Conservation (phyloP, 139 green algal species). For the Volvox africanus region DNA sequence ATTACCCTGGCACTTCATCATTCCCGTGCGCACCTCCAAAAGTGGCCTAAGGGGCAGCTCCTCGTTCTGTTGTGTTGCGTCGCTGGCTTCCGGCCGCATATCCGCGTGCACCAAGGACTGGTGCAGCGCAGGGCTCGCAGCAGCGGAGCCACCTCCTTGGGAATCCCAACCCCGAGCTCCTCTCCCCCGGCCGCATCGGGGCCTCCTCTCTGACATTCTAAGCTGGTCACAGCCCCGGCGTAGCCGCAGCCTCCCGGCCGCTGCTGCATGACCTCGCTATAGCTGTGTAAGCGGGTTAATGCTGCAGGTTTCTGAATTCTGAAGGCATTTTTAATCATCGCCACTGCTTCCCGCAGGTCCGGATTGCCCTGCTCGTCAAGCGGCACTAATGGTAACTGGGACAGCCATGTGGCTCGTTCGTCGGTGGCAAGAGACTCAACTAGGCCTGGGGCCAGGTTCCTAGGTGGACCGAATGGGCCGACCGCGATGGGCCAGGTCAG, state of each 20-base stretch:
- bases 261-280: too few relatives aligned
- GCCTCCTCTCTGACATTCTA: neutral
- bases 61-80: neutral
- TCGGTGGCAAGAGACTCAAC: neutral
- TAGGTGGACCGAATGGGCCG: neutral
- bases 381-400: neutral
- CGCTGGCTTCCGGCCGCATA: too few relatives aligned
- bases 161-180: neutral
- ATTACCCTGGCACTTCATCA: too few relatives aligned
- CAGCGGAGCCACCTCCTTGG: neutral
- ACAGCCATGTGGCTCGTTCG: neutral
- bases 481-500: neutral
- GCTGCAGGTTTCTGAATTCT: neutral
- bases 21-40: conserved; percentile 8
- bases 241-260: too few relatives aligned
- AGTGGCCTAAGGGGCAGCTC: conserved; percentile 22
- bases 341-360: neutral
- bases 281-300: too few relatives aligned
- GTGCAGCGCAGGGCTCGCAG: conserved; percentile 22
- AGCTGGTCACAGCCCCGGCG: neutral
- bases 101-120: conserved; percentile 18
- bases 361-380: conserved; percentile 6
- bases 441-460: neutral
- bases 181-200: neutral
- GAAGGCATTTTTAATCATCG: neutral